Evolutionary conservation across 139 green algal genomes (phyloP).

Genomic region (Chlorella sp.): DNA sequence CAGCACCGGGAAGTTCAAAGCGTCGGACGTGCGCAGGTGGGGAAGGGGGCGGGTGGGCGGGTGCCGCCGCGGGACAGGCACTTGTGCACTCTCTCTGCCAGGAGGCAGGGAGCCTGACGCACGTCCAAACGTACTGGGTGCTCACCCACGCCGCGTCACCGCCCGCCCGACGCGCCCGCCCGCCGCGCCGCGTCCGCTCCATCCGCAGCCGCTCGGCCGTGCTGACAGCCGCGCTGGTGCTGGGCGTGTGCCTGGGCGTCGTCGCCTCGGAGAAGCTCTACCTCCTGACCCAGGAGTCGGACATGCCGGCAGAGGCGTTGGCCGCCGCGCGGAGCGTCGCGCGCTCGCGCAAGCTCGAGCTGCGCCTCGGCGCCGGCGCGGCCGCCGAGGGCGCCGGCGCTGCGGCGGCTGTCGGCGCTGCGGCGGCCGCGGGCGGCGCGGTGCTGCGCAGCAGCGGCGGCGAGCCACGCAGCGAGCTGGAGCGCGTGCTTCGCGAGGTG

Average conservation of each 20-base stretch:
- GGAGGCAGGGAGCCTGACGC: too few species aligned
- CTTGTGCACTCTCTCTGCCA: too few species aligned
- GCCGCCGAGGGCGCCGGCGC: not conserved
- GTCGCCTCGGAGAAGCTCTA: constrained; percentile 67
- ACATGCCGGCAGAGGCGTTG: constrained; percentile 1
- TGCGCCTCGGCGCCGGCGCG: constrained; percentile 15
- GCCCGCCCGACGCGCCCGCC: too few species aligned
- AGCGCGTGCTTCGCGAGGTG: constrained; percentile 61
- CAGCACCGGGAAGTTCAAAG: constrained; percentile 19
- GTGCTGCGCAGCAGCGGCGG: not conserved
- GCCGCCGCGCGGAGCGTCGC: not conserved
- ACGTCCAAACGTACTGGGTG: too few species aligned
- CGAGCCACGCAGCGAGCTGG: constrained; percentile 48
- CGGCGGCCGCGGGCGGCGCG: not conserved
- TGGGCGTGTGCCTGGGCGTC: constrained; percentile 69
- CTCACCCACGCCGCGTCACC: too few species aligned
- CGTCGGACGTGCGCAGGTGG: constrained; percentile 3
- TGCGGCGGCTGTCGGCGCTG: not conserved
- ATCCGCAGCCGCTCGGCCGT: constrained; percentile 30
- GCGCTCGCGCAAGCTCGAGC: constrained; percentile 27
- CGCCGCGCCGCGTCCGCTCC: too few species aligned
- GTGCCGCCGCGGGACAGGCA: too few species aligned
- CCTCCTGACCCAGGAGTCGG: constrained; percentile 28
- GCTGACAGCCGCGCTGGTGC: constrained; percentile 52
- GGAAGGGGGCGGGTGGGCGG: too few species aligned